These are phyloP conservation scores for Mucor indicus DNA, from an alignment of 371 early-diverging fungal genomes.

Conservation along the genomic window DNA sequence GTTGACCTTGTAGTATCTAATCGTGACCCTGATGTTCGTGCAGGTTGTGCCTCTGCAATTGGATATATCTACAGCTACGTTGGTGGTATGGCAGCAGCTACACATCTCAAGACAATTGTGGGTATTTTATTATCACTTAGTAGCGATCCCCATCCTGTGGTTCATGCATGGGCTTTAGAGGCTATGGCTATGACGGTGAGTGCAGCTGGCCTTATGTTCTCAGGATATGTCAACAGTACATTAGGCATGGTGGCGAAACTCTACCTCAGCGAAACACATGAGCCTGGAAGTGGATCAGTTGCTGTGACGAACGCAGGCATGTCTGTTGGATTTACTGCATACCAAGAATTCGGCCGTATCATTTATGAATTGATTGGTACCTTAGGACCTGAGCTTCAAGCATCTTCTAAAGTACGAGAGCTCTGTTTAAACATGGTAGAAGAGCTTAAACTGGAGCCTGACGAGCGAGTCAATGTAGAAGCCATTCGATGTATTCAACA, in stretches of 20 bases:
- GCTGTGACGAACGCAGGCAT: conserved; percentile 63
- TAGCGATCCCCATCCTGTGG: conserved; percentile 89
- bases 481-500: conserved; percentile 88
- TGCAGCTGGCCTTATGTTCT: conserved; percentile 90
- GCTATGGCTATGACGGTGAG: conserved; percentile 84
- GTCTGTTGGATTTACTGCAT: conserved; percentile 56
- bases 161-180: conserved; percentile 91
- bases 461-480: conserved; percentile 80
- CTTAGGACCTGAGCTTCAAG: conserved; percentile 88
- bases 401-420: conserved; percentile 69
- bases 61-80: conserved; percentile 87
- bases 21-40: conserved; percentile 90
- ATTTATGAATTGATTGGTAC: conserved; percentile 87
- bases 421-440: conserved; percentile 76
- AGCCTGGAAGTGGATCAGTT: conserved; percentile 63
- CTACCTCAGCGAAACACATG: conserved; percentile 85
- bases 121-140: conserved; percentile 88
- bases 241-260: conserved; percentile 82
- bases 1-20: conserved; percentile 88
- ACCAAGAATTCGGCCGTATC: conserved; percentile 83
- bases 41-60: conserved; percentile 88
- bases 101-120: conserved; percentile 84
- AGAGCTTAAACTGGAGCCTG: conserved; percentile 73
- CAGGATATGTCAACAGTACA: conserved; percentile 83
- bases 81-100: conserved; percentile 86